These are phyloP conservation scores for Suhomyces vadensis DNA, from an alignment of 805 yeast genomes.

Conservation along the genomic window DNA sequence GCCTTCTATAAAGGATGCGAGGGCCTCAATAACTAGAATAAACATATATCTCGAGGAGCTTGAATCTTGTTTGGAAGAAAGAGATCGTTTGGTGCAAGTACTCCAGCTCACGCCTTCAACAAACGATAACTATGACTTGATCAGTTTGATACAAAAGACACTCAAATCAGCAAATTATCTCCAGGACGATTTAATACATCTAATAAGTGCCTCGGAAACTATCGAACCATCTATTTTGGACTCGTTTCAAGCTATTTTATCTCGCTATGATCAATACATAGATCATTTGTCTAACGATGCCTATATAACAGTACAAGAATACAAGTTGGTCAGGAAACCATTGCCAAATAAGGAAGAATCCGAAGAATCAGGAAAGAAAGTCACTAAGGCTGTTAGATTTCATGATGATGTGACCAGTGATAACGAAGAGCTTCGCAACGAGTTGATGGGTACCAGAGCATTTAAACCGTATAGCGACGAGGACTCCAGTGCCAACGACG, in stretches of 20 bases:
- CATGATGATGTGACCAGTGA: slow-evolving; percentile 25
- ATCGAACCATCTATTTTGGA: slow-evolving; percentile 5
- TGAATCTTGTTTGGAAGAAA: slow-evolving; percentile 33
- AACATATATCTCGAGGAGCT: slow-evolving; percentile 28
- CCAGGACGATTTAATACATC: slow-evolving; percentile 26
- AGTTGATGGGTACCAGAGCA: slow-evolving; percentile 36
- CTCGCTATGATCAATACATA: slow-evolving; percentile 20
- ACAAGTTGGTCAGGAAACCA: slow-evolving; percentile 18
- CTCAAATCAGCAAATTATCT: slow-evolving; percentile 29
- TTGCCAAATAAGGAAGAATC: slow-evolving; percentile 8
- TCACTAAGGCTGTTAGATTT: slow-evolving; percentile 38
- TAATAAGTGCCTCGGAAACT: neutral
- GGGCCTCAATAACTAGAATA: slow-evolving; percentile 20
- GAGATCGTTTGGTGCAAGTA: slow-evolving; percentile 28
- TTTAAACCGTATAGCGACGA: slow-evolving; percentile 41
- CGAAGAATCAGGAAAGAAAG: slow-evolving; percentile 7
- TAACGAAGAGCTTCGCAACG: slow-evolving; percentile 23
- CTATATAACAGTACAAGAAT: slow-evolving; percentile 33
- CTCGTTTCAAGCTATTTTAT: slow-evolving; percentile 12
- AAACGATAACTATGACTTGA: slow-evolving; percentile 40
- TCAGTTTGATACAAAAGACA: slow-evolving; percentile 28
- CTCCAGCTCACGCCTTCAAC: slow-evolving; percentile 39
- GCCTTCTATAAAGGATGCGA: slow-evolving; percentile 20
- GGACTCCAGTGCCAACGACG: slow-evolving; percentile 15
- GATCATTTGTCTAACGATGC: slow-evolving; percentile 25